A percentile compares a stretch with the other conserved stretches of the same genome.
Conservation (phyloP, 1,284 basidiomycete genomes). For the Agaricales sp. region DNA sequence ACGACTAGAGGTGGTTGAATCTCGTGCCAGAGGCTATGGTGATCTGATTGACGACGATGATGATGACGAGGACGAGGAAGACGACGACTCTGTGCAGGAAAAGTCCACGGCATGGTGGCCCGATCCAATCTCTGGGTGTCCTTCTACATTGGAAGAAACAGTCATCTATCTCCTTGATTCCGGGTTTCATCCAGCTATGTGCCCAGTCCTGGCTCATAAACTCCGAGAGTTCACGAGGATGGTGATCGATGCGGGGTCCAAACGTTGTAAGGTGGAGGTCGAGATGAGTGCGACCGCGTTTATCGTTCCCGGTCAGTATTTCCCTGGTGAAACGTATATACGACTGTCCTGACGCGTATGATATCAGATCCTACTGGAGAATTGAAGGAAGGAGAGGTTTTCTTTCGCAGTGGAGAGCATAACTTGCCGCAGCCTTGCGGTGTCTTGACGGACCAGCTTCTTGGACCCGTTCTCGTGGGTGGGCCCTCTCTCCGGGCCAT, state of each 20-base stretch:
- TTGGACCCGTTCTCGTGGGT: conserved; percentile 34
- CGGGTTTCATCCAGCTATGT: conserved; percentile 32
- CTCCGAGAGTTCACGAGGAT: conserved; percentile 27
- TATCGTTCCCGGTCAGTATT: conserved; percentile 33
- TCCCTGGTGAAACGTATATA: conserved; percentile 2
- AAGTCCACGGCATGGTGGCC: conserved; percentile 39
- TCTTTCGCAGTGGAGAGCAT: conserved; percentile 29
- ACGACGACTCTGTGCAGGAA: conserved; percentile 26
- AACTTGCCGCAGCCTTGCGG: conserved; percentile 28
- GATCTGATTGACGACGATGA: conserved; percentile 22
- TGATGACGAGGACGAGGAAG: conserved; percentile 30
- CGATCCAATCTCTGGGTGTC: conserved; percentile 39
- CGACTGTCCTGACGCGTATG: no score
- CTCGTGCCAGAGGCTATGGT: conserved; percentile 31
- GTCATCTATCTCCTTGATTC: conserved; percentile 34
- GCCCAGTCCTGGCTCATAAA: conserved; percentile 32
- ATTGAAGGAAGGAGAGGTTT: conserved; percentile 34
- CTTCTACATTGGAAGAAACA: conserved; percentile 40
- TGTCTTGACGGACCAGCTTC: conserved; percentile 27
- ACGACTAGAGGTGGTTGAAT: conserved; percentile 13
- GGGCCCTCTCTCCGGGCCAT: no score
- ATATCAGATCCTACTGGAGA: conserved; percentile 32
- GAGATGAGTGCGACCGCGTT: conserved; percentile 38
- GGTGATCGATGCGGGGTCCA: conserved; percentile 23
- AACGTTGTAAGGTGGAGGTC: conserved; percentile 30